Evolutionary conservation across 2,329 filamentous ascomycete species (phyloP).

Genomic region (Ceratocystis ficicola): DNA sequence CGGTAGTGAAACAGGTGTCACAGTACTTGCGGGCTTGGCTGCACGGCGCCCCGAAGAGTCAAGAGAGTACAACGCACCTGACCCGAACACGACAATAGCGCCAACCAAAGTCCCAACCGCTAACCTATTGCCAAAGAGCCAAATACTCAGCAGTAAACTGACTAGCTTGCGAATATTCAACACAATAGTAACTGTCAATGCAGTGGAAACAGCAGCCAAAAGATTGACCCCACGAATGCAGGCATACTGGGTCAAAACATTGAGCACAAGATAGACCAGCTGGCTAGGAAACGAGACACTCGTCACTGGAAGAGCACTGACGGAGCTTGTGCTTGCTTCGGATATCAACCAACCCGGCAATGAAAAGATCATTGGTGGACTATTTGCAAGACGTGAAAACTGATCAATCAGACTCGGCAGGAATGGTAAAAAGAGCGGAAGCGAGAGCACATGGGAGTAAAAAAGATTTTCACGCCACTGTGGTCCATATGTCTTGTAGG

Average conservation of each 20-base stretch:
- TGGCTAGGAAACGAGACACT: constrained; percentile 49
- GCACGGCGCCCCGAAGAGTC: constrained; percentile 36
- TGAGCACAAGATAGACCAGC: constrained; percentile 57
- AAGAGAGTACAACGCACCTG: constrained; percentile 81
- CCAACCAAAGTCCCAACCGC: constrained; percentile 66
- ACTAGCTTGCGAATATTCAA: constrained; percentile 90
- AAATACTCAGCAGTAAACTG: constrained; percentile 81
- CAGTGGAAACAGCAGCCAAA: constrained; percentile 76
- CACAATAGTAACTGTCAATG: constrained; percentile 90
- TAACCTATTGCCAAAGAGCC: constrained; percentile 81
- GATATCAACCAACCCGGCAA: constrained; percentile 14
- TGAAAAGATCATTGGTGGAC: constrained; percentile 40
- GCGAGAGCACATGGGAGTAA: constrained; percentile 68
- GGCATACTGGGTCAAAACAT: constrained; percentile 81
- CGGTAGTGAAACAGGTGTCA: background rate
- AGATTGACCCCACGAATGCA: constrained; percentile 95
- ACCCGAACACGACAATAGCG: constrained; percentile 74
- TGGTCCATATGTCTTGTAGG: constrained; percentile 72
- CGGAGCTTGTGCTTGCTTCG: constrained; percentile 2
- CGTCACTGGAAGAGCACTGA: background rate
- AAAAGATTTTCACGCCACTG: constrained; percentile 95
- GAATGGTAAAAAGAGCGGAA: constrained; percentile 66
- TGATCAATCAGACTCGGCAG: constrained; percentile 52
- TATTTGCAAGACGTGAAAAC: constrained; percentile 50
- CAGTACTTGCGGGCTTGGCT: background rate